phyloP scores from a whole-genome alignment of 106 monocot genomes.

The Dioscorea dumetorum region DNA sequence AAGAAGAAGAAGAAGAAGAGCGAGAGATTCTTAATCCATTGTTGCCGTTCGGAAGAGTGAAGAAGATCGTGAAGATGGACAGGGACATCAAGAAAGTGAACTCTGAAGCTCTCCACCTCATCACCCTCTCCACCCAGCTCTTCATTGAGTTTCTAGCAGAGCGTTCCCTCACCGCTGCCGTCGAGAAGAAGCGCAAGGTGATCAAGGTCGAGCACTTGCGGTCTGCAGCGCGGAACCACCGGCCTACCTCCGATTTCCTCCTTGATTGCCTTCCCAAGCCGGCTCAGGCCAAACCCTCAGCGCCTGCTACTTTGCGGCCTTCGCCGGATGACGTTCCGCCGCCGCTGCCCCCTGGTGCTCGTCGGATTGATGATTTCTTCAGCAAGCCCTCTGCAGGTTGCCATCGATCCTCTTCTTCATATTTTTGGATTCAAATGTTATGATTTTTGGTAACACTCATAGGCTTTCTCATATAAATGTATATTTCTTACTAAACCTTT shows the following conservation, averaged over 20 bases:
- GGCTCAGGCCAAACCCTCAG: not conserved
- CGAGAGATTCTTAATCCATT: constrained; percentile 17
- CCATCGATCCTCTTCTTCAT: too few relatives aligned
- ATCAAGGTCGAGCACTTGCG: constrained; percentile 54
- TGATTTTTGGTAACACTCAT: too few relatives aligned
- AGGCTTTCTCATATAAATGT: too few relatives aligned
- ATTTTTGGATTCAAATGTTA: too few relatives aligned
- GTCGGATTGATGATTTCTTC: constrained; percentile 80
- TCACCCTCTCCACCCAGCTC: constrained; percentile 69
- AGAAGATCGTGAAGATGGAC: constrained; percentile 82
- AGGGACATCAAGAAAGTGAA: constrained; percentile 72
- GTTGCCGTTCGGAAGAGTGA: constrained; percentile 65
- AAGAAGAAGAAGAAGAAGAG: not conserved
- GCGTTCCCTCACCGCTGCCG: constrained; percentile 29
- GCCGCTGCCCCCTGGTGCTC: constrained; percentile 45
- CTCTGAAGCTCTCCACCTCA: constrained; percentile 60
- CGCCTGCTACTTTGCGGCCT: not conserved
- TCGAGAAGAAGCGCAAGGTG: constrained; percentile 31
- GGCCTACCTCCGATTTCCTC: constrained; percentile 71
- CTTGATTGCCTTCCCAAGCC: constrained; percentile 54
- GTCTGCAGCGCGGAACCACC: constrained; percentile 49
- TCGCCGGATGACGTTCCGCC: constrained; percentile 21
- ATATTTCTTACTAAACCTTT: too few relatives aligned
- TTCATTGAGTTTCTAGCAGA: constrained; percentile 60
- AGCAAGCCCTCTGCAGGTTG: constrained; percentile 18